Base-by-base conservation (phyloP, 2,329 filamentous ascomycete genomes). In the Pestalotiopsis sp. region DNA sequence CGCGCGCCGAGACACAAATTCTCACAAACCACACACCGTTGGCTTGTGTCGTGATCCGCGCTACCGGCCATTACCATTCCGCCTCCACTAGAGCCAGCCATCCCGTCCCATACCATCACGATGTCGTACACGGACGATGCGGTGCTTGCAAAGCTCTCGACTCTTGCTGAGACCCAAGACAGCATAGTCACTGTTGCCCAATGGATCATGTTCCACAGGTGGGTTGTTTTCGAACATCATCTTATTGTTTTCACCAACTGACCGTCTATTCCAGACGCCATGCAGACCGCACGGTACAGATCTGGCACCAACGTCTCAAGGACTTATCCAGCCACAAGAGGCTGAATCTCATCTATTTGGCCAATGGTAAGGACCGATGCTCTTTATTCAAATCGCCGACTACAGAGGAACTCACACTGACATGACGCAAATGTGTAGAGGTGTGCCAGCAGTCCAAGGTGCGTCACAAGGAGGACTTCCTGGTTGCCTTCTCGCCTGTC, bases 201-300 rank as follows among this genome's bases (percentile, higher is more conserved):
- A 90, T 99, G 97, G 97, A 96, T 99, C 71, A 97, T 99, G 92
- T 99, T 99, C 80, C 95, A 99, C 83, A 92, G 94, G 94, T 97
- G 90, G 71, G 80, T 72, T 68, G 12, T 62, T 13, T 62, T 11
- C 59, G 13, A 62, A n/a, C 13, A n/a, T 62, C 57, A 13, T 27
- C 4, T 36, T 13, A 13, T 36, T 27, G 7, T 36, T 27, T 36
- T 13, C n/a, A 36, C 2, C 38, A 20, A 65, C 62, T 65, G 25
- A 65, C 41, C 40, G 25, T 66, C 71, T 71, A 69, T 65, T 73
- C 20, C 40, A 98, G 95, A 80, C 91, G 96, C 79, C 93, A 98
- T 82, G 95, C 97, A 66, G 93, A 97, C 74, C 91, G 93, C 71
- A 98, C 95, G 23, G 95, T 94, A 23, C 91, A 95, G 78, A 88